Base-by-base conservation (phyloP, 331 rosid species). In the Cydonia oblonga region DNA sequence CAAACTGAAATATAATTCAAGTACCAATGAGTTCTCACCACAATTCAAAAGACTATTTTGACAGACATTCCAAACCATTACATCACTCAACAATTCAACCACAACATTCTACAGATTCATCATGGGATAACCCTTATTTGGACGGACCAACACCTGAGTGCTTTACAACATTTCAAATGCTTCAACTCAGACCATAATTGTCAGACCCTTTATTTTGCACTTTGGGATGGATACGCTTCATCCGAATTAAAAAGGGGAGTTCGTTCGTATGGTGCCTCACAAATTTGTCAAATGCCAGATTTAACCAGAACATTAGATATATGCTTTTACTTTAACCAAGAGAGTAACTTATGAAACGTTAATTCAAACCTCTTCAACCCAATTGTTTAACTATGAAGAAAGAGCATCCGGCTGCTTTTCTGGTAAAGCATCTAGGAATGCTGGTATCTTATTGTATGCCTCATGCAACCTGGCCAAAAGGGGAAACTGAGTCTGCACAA, bases 341-440 rank as follows among this genome's bases (percentile, higher is more conserved):
- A 56, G 59, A 71, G 29, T 16, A 58, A 56, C 35, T 66, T 23
- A 38, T 2, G 19, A 75, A 49, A 20, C 18, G 11, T 52, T 44
- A 69, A 46, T 18, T 3, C 58, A 2, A 26, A 72, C 76, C 64
- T 23, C 28, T 63, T 44, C 20, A 76, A 69, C 67, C 18, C 64
- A 42, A 51, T 25, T 26, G 23, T 68, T 81, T 60, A 76, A 53
- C 57, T 35, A 29, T 33, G 69, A 54, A 38, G 42, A 38, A 68
- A 74, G 79, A 67, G 75, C 76, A 73, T 91, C 97, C 11, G 93
- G 93, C 83, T 91, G 97, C 28, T 86, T 81, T 66, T 85, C 87
- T 16, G 96, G 96, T 66, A 65, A 69, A 51, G 96, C 91, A 75
- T 87, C 86, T 68, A 63, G 75, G 71, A 87, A 91, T 67, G 87